Conservation (phyloP, 441 rosid genomes). For the Adansonia madagascariensis region DNA sequence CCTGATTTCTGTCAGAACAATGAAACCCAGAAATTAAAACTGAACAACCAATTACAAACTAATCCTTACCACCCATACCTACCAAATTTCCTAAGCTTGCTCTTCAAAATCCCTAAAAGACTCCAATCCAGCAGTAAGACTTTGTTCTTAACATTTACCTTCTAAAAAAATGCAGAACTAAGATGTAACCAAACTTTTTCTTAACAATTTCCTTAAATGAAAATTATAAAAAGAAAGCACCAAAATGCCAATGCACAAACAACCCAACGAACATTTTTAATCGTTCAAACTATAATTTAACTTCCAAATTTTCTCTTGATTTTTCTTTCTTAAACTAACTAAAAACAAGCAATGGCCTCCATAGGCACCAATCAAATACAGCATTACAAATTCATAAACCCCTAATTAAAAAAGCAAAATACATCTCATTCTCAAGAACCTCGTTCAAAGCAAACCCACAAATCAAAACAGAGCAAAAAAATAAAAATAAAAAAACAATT, state of each 20-base stretch:
- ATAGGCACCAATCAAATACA: background rate
- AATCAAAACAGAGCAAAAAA: background rate
- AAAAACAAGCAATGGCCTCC: background rate
- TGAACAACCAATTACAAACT: slow-evolving; percentile 1
- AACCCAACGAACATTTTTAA: background rate
- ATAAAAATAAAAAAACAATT: background rate
- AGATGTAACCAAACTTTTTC: background rate
- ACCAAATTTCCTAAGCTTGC: background rate
- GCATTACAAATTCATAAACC: slow-evolving; percentile 19
- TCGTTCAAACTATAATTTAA: background rate
- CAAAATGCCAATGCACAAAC: background rate
- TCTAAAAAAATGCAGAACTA: background rate
- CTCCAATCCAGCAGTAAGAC: background rate
- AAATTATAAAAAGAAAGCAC: background rate
- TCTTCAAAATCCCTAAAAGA: background rate
- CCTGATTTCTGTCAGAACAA: background rate
- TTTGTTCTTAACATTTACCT: background rate
- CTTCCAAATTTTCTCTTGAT: background rate
- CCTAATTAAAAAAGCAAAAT: background rate
- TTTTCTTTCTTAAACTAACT: background rate
- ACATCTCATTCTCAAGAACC: background rate
- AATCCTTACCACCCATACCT: background rate
- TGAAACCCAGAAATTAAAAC: slow-evolving; percentile 10
- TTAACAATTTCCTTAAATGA: background rate
- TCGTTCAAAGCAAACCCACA: slow-evolving; percentile 1